These are phyloP conservation scores for Raphanus sativus DNA, from an alignment of 345 rosid species.

Conservation along the genomic window DNA sequence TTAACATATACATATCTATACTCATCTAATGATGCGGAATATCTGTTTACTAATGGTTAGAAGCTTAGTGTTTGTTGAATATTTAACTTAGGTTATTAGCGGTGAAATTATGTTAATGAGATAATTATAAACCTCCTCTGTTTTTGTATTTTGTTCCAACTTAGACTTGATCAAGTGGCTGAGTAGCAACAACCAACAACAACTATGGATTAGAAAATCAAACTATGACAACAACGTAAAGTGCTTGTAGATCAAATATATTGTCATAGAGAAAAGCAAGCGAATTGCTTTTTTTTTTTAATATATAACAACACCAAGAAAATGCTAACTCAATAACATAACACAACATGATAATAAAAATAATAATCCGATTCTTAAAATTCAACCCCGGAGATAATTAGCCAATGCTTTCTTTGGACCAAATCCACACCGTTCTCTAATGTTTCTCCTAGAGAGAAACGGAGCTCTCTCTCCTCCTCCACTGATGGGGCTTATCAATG, in stretches of 20 bases:
- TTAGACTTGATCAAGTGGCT: background rate
- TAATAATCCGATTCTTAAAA: background rate
- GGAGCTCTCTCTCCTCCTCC: slow-evolving; percentile 72
- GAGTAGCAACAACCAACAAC: background rate
- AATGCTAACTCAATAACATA: background rate
- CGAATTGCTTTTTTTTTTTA: background rate
- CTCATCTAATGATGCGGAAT: background rate
- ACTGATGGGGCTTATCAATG: slow-evolving; percentile 52
- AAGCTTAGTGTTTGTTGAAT: too few species aligned
- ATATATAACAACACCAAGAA: background rate
- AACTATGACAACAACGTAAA: background rate
- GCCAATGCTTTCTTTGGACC: slow-evolving; percentile 82
- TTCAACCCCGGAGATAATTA: slow-evolving; percentile 65
- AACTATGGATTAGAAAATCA: background rate
- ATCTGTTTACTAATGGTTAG: background rate
- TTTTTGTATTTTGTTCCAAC: background rate
- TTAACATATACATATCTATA: too few species aligned
- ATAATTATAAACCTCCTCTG: background rate
- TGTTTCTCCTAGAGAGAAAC: slow-evolving; percentile 53
- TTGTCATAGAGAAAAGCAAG: background rate
- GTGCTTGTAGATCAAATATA: background rate
- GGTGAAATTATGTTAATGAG: too few species aligned
- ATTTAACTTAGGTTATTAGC: too few species aligned
- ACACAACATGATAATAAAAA: background rate
- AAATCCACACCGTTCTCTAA: slow-evolving; percentile 71